Evolutionary conservation across 1,284 basidiomycete genomes (phyloP).

Genomic region (Rhizoctonia solani): DNA sequence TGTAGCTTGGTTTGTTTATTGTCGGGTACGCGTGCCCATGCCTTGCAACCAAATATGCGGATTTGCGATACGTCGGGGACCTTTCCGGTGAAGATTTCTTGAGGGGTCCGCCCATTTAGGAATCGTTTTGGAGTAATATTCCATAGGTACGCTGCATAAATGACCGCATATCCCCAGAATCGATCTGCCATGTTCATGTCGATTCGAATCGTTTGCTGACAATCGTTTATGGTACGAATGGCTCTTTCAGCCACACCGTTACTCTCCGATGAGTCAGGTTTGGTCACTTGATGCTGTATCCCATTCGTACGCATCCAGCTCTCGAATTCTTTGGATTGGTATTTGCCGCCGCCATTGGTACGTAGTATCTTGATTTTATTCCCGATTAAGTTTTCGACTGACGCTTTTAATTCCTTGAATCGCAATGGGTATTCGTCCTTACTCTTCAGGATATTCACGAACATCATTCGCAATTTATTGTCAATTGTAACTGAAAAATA

Average conservation of each 20-base stretch:
- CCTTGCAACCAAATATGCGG: slow-evolving; percentile 7
- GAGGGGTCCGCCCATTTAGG: neutral
- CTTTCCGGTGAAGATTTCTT: neutral
- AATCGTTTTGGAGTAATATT: slow-evolving; percentile 9
- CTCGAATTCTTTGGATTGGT: slow-evolving; percentile 32
- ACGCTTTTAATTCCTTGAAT: slow-evolving; percentile 45
- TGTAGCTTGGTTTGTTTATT: slow-evolving; percentile 9
- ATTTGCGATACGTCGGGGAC: slow-evolving; percentile 3
- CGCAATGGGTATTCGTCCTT: neutral
- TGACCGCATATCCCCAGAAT: slow-evolving; percentile 10
- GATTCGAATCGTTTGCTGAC: neutral
- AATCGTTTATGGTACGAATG: slow-evolving; percentile 13
- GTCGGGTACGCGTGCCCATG: slow-evolving; percentile 5
- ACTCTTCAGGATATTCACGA: neutral
- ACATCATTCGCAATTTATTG: neutral
- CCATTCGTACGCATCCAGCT: slow-evolving; percentile 39
- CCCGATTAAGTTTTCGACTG: slow-evolving; percentile 38
- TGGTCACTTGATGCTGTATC: slow-evolving; percentile 40
- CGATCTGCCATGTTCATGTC: slow-evolving; percentile 7
- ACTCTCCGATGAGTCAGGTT: slow-evolving; percentile 2
- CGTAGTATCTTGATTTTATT: no score
- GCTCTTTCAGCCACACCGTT: slow-evolving; percentile 17
- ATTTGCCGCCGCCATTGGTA: slow-evolving; percentile 44
- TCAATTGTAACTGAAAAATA: slow-evolving; percentile 14
- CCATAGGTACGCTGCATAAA: slow-evolving; percentile 4